Base-by-base conservation (phyloP, 306 rosid species). In the Vicia faba region DNA sequence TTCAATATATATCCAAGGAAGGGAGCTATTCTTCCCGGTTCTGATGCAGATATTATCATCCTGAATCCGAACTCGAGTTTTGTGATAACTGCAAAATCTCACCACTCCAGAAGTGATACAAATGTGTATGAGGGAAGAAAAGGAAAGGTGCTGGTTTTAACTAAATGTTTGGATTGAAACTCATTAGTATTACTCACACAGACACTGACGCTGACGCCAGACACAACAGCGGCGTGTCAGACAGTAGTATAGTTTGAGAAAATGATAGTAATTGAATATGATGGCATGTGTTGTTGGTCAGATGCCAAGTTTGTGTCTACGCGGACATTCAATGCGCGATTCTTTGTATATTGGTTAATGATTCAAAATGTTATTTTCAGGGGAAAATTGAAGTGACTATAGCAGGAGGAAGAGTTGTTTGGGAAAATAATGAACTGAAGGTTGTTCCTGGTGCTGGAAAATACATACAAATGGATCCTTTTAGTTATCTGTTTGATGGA, bases 11-110 rank as follows among this genome's bases (percentile, higher is more conserved):
- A 89, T 83, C 98, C 98, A 4, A 89, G 81, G 82, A 92, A 72
- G 10, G 77, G 77, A 63, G 77, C 71, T 72, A 72, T 72, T 63
- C 85, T 82, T 63, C 80, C 84, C 13, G 98, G 98, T 38, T 89
- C 96, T 25, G 98, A 92, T 84, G 98, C 98, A 69, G 98, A 92
- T 80, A 87, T 92, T 66, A 89, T 92, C 70, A 84, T 92, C 79
- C 84, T 92, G 46, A 85, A 89, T 78, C 98, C 96, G 74, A 89
- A 92, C 49, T 79, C 95, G 56, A 89, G 84, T 74, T 83, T 92
- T 69, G 95, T 87, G 73, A 87, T 89, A 69, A 73, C 87, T 60
- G 80, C 96, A 20, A 16, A 80, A 83, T 80, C 84, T 40, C 96
- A 89, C 83, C 96, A 92, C 82, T 84, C 92, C 16, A 84, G 74